Conservation (phyloP, 768 basidiomycete genomes). For the Amanita molliuscula region DNA sequence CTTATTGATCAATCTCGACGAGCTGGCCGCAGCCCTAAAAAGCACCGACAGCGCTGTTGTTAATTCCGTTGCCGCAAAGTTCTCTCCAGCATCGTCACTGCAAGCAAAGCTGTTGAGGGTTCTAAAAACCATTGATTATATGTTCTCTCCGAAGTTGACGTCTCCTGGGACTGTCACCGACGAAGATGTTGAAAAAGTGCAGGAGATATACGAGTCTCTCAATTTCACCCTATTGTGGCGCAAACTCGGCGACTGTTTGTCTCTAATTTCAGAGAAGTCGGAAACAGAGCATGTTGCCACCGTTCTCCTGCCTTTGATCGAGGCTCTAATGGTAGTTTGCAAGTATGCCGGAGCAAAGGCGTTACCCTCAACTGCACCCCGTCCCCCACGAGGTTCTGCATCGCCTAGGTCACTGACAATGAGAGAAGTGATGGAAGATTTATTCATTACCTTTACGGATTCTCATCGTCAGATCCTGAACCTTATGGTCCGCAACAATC, state of each 20-base stretch:
- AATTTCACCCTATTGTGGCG: slow-evolving; percentile 84
- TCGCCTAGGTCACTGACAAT: slow-evolving; percentile 65
- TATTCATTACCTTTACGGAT: slow-evolving; percentile 91
- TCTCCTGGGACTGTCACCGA: slow-evolving; percentile 23
- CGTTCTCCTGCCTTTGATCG: slow-evolving; percentile 88
- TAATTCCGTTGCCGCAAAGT: slow-evolving; percentile 71
- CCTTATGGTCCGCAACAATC: slow-evolving; percentile 96
- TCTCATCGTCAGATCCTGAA: slow-evolving; percentile 90
- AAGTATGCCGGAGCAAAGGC: slow-evolving; percentile 79
- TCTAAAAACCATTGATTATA: slow-evolving; percentile 95
- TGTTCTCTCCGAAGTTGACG: slow-evolving; percentile 61
- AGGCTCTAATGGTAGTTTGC: slow-evolving; percentile 97
- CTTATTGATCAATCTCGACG: slow-evolving; percentile 68
- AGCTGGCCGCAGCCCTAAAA: slow-evolving; percentile 56
- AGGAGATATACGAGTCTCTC: slow-evolving; percentile 86
- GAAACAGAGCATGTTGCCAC: slow-evolving; percentile 85
- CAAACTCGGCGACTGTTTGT: slow-evolving; percentile 81
- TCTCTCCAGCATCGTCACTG: slow-evolving; percentile 87
- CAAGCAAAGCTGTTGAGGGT: slow-evolving; percentile 96
- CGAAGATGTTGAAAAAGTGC: slow-evolving; percentile 71
- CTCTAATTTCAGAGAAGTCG: slow-evolving; percentile 67
- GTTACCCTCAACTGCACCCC: slow-evolving; percentile 29
- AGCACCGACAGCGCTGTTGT: slow-evolving; percentile 44
- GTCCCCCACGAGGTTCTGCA: slow-evolving; percentile 49
- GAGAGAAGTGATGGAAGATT: slow-evolving; percentile 75